These are phyloP conservation scores for Cordia subcordata DNA, from an alignment of 257 asterid genomes.

Conservation along the genomic window DNA sequence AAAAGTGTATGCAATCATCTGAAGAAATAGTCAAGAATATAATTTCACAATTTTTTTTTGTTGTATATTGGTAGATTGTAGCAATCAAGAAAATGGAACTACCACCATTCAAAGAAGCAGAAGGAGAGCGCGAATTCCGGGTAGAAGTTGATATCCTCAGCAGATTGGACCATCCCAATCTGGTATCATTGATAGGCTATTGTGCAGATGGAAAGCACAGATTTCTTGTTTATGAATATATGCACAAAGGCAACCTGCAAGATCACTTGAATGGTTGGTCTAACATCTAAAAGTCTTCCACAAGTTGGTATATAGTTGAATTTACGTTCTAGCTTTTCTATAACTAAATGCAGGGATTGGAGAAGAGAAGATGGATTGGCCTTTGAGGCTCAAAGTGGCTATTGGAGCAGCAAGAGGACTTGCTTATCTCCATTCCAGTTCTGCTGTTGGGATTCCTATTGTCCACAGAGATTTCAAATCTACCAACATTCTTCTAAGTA, in stretches of 20 bases:
- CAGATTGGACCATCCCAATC: slow-evolving; percentile 93
- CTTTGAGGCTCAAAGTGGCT: slow-evolving; percentile 73
- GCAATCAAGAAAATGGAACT: slow-evolving; percentile 97
- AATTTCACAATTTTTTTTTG: not conserved
- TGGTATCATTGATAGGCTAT: slow-evolving; percentile 75
- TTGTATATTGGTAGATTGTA: slow-evolving; percentile 51
- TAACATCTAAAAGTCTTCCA: not conserved
- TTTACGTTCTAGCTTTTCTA: not conserved
- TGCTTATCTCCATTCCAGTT: slow-evolving; percentile 86
- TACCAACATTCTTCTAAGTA: slow-evolving; percentile 80
- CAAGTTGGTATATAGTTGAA: not conserved
- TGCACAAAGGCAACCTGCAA: slow-evolving; percentile 84
- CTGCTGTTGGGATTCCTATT: slow-evolving; percentile 87
- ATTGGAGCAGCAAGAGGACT: slow-evolving; percentile 93
- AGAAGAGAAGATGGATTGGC: slow-evolving; percentile 88
- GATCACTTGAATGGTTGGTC: slow-evolving; percentile 81
- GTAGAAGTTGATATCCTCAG: slow-evolving; percentile 97
- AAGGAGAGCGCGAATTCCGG: slow-evolving; percentile 88
- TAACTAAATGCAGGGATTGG: slow-evolving; percentile 48
- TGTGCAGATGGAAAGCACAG: slow-evolving; percentile 98
- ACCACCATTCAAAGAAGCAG: slow-evolving; percentile 74
- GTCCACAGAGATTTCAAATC: slow-evolving; percentile 96
- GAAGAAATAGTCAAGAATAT: too few species aligned
- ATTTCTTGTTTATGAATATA: slow-evolving; percentile 82
- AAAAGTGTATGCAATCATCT: not conserved